phyloP scores from a whole-genome alignment of 768 basidiomycete genomes.

The Suillus discolor region DNA sequence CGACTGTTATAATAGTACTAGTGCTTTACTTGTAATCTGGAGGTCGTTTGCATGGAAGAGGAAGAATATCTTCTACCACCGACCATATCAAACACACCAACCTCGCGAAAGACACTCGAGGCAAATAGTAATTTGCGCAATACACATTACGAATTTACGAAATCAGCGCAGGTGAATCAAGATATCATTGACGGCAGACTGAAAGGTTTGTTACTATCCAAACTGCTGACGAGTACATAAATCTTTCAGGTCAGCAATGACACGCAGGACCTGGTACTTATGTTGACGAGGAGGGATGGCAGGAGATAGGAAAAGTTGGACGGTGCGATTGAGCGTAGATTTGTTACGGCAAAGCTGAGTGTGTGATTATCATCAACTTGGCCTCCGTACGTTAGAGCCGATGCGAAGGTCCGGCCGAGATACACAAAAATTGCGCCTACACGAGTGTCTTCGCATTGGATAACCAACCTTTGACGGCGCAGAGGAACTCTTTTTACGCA shows the following conservation, averaged over 20 bases:
- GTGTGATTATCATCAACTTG: no score
- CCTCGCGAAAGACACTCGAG: constrained; percentile 18
- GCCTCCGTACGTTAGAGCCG: background rate
- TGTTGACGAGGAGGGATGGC: constrained; percentile 28
- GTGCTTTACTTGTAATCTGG: background rate
- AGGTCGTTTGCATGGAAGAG: background rate
- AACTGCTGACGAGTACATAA: no score
- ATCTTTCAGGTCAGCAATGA: constrained; percentile 17
- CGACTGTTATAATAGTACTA: background rate
- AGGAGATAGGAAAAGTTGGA: constrained; percentile 9
- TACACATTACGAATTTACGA: constrained; percentile 13
- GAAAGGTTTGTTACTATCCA: constrained; percentile 10
- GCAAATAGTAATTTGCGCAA: constrained; percentile 15
- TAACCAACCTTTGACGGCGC: no score
- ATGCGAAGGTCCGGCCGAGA: background rate
- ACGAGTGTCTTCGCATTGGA: no score
- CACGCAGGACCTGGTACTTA: constrained; percentile 26
- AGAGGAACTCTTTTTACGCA: no score
- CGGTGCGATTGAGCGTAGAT: constrained; percentile 12
- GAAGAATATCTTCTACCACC: no score
- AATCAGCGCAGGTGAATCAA: constrained; percentile 17
- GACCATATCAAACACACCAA: constrained; percentile 15
- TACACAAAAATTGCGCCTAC: background rate
- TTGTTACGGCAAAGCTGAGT: constrained; percentile 6
- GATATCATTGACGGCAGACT: constrained; percentile 25